These are phyloP conservation scores for Aspergillus fischeri DNA, from an alignment of 2,329 filamentous ascomycete species.

Conservation along the genomic window DNA sequence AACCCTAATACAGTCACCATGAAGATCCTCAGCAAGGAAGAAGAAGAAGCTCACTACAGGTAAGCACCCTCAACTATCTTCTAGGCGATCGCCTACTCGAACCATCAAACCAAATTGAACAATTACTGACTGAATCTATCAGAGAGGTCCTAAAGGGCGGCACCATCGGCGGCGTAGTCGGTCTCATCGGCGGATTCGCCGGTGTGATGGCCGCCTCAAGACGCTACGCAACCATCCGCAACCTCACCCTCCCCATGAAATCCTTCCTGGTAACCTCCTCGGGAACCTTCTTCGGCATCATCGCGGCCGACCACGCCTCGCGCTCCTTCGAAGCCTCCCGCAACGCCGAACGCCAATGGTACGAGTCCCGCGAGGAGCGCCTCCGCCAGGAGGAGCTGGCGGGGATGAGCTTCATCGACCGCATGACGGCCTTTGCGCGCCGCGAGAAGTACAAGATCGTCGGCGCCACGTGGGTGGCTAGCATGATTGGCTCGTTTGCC, in stretches of 20 bases:
- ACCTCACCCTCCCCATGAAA: conserved; percentile 83
- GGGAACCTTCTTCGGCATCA: conserved; percentile 81
- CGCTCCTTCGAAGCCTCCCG: conserved; percentile 66
- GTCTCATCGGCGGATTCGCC: conserved; percentile 61
- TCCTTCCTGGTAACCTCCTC: conserved; percentile 81
- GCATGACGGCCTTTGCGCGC: conserved; percentile 67
- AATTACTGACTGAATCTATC: conserved; percentile 12
- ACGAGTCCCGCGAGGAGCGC: conserved; percentile 58
- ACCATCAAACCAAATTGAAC: neutral
- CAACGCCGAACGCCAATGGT: conserved; percentile 65
- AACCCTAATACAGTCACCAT: conserved; percentile 50
- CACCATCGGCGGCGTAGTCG: conserved; percentile 64
- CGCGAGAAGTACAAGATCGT: conserved; percentile 86
- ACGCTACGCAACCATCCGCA: conserved; percentile 73
- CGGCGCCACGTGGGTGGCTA: conserved; percentile 73
- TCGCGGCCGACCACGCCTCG: conserved; percentile 73
- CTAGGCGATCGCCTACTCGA: neutral
- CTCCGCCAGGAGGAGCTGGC: conserved; percentile 51
- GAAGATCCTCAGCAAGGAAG: conserved; percentile 95
- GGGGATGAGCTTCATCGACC: conserved; percentile 56
- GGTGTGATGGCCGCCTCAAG: conserved; percentile 65
- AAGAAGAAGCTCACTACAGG: conserved; percentile 82
- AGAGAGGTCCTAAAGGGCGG: conserved; percentile 76
- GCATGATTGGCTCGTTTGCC: conserved; percentile 69
- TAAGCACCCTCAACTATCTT: conserved; percentile 28